phyloP scores from a whole-genome alignment of 208 protist species.

The Herpetomonas samuelpessoai region DNA sequence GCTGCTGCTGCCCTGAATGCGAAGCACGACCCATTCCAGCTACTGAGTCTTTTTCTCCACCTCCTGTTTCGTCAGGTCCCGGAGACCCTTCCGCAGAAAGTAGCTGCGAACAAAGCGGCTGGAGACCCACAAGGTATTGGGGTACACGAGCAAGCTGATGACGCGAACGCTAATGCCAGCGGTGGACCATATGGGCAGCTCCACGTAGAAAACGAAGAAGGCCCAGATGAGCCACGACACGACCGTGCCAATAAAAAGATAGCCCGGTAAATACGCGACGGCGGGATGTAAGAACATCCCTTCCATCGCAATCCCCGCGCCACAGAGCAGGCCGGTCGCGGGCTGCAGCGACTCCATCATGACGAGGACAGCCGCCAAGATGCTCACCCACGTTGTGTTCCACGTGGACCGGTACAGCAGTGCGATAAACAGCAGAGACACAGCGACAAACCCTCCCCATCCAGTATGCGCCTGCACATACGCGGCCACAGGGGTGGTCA shows the following conservation, averaged over 20 bases:
- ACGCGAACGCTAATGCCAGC: slow-evolving; percentile 40
- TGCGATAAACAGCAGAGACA: too few species aligned
- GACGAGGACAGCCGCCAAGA: slow-evolving; percentile 54
- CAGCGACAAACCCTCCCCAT: too few species aligned
- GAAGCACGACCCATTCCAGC: too few species aligned
- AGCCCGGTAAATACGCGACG: slow-evolving; percentile 5
- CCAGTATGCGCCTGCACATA: too few species aligned
- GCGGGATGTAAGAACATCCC: slow-evolving; percentile 38
- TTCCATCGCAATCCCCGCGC: slow-evolving; percentile 44
- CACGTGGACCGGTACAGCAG: too few species aligned
- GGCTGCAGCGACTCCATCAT: slow-evolving; percentile 56
- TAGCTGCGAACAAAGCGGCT: slow-evolving; percentile 14
- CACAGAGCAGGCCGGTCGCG: slow-evolving; percentile 41
- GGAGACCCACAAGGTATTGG: slow-evolving; percentile 52
- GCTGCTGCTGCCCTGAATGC: too few species aligned
- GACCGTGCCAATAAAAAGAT: slow-evolving; percentile 20
- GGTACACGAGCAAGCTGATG: slow-evolving; percentile 58
- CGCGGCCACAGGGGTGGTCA: too few species aligned
- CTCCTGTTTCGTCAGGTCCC: background rate
- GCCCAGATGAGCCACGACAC: slow-evolving; percentile 26
- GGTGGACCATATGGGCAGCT: slow-evolving; percentile 22
- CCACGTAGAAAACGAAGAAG: slow-evolving; percentile 27
- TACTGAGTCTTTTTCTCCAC: slow-evolving; percentile 3
- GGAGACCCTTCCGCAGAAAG: background rate
- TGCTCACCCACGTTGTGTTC: slow-evolving; percentile 37